Conservation (phyloP, 2,329 filamentous ascomycete genomes). For the Fusarium sp. region DNA sequence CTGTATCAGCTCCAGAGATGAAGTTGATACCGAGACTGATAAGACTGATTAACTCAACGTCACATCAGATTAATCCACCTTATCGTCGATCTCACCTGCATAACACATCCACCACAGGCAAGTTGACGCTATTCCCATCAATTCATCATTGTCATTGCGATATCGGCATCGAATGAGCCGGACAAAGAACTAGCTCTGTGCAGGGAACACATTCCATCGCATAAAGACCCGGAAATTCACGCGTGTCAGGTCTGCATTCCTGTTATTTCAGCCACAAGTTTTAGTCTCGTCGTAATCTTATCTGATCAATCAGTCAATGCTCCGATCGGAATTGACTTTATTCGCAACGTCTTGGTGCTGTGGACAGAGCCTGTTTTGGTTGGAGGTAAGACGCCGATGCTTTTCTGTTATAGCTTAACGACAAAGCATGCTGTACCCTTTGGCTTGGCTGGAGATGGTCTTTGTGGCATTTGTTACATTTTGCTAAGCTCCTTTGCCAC, state of each 20-base stretch:
- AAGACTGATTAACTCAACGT: not conserved
- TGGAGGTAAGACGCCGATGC: not conserved
- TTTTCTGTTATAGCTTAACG: not conserved
- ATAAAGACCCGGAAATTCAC: not conserved
- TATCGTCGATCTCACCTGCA: not conserved
- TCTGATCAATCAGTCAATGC: constrained; percentile 15
- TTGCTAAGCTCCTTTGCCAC: too few species aligned
- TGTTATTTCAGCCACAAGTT: not conserved
- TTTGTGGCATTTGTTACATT: not conserved
- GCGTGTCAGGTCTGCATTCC: constrained; percentile 9
- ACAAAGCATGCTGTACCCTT: not conserved
- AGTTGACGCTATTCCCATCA: not conserved
- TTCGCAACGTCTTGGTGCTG: not conserved
- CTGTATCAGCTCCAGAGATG: not conserved
- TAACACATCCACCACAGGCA: too few species aligned
- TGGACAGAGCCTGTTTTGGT: not conserved
- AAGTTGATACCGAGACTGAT: not conserved
- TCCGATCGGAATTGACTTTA: not conserved
- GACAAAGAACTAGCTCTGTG: not conserved
- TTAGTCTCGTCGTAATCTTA: constrained; percentile 13
- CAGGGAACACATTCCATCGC: not conserved
- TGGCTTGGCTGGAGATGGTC: not conserved
- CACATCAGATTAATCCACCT: not conserved
- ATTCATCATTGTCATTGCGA: not conserved
- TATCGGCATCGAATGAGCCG: not conserved